Conservation (phyloP, 2,329 filamentous ascomycete species). For the Aspergillus intermedius region DNA sequence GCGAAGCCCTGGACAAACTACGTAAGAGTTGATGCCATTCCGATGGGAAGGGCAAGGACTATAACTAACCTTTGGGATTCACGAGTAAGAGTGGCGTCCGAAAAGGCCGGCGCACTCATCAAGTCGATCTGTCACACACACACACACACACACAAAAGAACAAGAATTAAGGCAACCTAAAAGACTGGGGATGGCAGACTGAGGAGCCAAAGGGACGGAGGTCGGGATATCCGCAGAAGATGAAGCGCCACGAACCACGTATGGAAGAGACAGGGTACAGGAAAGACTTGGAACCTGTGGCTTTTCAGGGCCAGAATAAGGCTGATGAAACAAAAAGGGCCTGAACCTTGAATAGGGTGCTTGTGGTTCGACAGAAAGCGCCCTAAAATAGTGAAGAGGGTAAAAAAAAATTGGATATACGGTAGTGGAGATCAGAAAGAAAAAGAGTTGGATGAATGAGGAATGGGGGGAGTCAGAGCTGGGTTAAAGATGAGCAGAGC, state of each 20-base stretch:
- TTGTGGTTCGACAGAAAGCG: slow-evolving; percentile 14
- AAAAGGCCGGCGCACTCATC: slow-evolving; percentile 38
- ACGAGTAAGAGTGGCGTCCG: slow-evolving; percentile 37
- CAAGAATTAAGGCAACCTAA: slow-evolving; percentile 10
- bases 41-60: slow-evolving; percentile 7
- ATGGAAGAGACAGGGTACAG: slow-evolving; percentile 12
- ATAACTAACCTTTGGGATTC: slow-evolving; percentile 36
- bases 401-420: slow-evolving; percentile 3
- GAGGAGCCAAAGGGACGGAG: slow-evolving; percentile 15
- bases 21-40: slow-evolving; percentile 23
- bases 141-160: slow-evolving; percentile 9
- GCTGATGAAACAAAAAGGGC: slow-evolving; percentile 8
- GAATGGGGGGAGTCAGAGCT: slow-evolving; percentile 3
- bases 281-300: slow-evolving; percentile 15
- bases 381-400: not conserved
- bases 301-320: slow-evolving; percentile 15
- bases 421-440: slow-evolving; percentile 5
- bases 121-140: slow-evolving; percentile 25
- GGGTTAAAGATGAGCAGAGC: slow-evolving; percentile 18
- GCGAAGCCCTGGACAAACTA: slow-evolving; percentile 21
- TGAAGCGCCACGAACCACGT: slow-evolving; percentile 18
- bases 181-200: slow-evolving; percentile 10
- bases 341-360: slow-evolving; percentile 13
- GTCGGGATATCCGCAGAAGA: slow-evolving; percentile 17
- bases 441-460: slow-evolving; percentile 3